Evolutionary conservation across 192 early-diverging fungal genomes (phyloP).

Genomic region (Entomortierella beljakovae): DNA sequence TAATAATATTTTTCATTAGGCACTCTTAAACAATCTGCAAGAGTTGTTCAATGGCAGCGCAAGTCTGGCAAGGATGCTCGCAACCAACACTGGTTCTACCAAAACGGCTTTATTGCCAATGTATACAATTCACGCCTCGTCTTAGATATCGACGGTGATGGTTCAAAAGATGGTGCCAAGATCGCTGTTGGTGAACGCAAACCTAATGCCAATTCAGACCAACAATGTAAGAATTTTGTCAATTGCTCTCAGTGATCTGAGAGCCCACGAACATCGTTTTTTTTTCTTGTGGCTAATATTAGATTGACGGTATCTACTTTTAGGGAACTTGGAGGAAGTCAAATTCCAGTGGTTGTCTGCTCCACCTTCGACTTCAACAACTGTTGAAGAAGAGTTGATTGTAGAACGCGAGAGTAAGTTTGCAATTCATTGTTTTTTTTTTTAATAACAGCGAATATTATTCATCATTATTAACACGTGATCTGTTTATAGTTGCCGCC

Average conservation of each 20-base stretch:
- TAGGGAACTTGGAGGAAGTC: slow-evolving; percentile 49
- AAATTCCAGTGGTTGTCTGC: slow-evolving; percentile 25
- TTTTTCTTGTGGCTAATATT: slow-evolving; percentile 15
- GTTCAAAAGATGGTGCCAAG: slow-evolving; percentile 52
- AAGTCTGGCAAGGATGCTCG: slow-evolving; percentile 44
- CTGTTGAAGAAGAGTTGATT: slow-evolving; percentile 11
- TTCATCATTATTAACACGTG: not conserved
- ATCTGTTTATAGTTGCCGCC: not conserved
- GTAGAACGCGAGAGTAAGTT: slow-evolving; percentile 25
- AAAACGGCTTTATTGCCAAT: slow-evolving; percentile 52
- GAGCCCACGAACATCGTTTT: not conserved
- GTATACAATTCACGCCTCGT: slow-evolving; percentile 53
- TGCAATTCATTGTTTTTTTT: no score
- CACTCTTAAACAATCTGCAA: slow-evolving; percentile 37
- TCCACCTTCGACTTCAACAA: slow-evolving; percentile 7
- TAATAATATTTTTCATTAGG: slow-evolving; percentile 10
- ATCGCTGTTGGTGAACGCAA: slow-evolving; percentile 54
- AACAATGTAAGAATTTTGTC: slow-evolving; percentile 29
- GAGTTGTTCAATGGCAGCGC: slow-evolving; percentile 49
- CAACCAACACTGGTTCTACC: slow-evolving; percentile 54
- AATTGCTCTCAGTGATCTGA: not conserved
- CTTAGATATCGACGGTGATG: slow-evolving; percentile 51
- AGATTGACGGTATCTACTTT: slow-evolving; percentile 1
- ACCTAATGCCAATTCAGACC: slow-evolving; percentile 26
- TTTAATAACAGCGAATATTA: no score